A percentile compares a stretch with the other conserved stretches of the same genome.
phyloP scores from a whole-genome alignment of 192 early-diverging fungal genomes.

The Kickxella alabastrina region DNA sequence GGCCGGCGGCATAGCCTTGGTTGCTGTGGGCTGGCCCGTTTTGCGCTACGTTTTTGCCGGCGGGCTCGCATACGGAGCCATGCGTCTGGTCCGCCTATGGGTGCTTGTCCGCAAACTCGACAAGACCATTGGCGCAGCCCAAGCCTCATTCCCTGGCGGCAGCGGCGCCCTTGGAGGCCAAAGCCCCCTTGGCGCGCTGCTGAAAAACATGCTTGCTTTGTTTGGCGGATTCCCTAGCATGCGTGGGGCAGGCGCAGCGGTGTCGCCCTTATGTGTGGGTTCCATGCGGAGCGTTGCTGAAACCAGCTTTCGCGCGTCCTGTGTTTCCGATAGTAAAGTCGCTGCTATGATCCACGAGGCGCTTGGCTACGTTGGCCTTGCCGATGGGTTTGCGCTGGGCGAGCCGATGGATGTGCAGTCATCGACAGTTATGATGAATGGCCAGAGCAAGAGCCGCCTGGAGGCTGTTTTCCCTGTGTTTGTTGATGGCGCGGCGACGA shows the following conservation, averaged over 20 bases:
- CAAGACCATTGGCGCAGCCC: background rate
- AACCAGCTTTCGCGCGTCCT: conserved; percentile 9
- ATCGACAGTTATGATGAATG: background rate
- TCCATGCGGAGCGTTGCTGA: background rate
- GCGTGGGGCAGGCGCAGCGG: no score
- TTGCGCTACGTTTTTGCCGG: conserved; percentile 35
- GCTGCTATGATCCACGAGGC: background rate
- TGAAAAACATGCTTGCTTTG: background rate
- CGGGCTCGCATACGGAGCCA: conserved; percentile 29
- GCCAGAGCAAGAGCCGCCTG: background rate
- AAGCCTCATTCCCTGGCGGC: background rate
- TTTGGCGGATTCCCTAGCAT: no score
- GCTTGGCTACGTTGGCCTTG: background rate
- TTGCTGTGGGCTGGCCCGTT: conserved; percentile 32
- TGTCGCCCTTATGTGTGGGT: background rate
- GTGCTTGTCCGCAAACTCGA: conserved; percentile 2
- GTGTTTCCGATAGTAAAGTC: background rate
- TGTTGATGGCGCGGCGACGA: conserved; percentile 10
- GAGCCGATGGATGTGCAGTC: conserved; percentile 16
- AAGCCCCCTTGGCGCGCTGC: background rate
- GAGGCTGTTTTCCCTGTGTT: conserved; percentile 36
- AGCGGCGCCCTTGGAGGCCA: background rate
- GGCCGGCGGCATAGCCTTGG: conserved; percentile 29
- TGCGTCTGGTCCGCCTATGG: conserved; percentile 9
- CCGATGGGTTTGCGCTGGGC: conserved; percentile 14